Percentiles rank a stretch among this genome's conserved stretches.
Evolutionary conservation across 345 rosid species (phyloP).

Genomic region (Pelargonium nanum): DNA sequence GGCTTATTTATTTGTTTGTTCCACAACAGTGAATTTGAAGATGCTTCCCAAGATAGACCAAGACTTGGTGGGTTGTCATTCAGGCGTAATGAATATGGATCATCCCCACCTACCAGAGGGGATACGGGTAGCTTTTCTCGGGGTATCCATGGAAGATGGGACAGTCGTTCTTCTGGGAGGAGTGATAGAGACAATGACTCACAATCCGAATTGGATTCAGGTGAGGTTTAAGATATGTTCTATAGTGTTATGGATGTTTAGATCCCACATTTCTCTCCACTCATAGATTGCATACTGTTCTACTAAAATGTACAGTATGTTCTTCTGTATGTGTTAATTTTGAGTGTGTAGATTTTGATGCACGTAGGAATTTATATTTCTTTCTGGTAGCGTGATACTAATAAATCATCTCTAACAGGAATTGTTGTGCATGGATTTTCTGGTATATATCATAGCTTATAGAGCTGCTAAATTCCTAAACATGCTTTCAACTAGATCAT

Average conservation of each 20-base stretch:
- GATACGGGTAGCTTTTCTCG: constrained; percentile 45
- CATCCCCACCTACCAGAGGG: constrained; percentile 83
- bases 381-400: too few relatives aligned
- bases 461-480: too few relatives aligned
- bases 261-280: too few relatives aligned
- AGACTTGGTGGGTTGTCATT: constrained; percentile 47
- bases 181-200: constrained; percentile 68
- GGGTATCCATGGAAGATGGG: constrained; percentile 75
- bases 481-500: too few relatives aligned
- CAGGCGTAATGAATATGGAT: constrained; percentile 69
- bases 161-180: constrained; percentile 66
- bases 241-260: background rate
- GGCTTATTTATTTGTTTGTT: constrained; percentile 3
- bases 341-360: background rate
- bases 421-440: too few relatives aligned
- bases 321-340: background rate
- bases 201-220: constrained; percentile 69
- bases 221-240: constrained; percentile 19
- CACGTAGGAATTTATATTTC: too few relatives aligned
- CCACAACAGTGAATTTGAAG: constrained; percentile 51
- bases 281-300: background rate
- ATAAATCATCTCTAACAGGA: too few relatives aligned
- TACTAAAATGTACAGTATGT: too few relatives aligned
- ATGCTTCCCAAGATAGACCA: constrained; percentile 45
- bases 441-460: too few relatives aligned